These are phyloP conservation scores for Chaetomium strumarium DNA, from an alignment of 2,329 filamentous ascomycete genomes.

Conservation along the genomic window DNA sequence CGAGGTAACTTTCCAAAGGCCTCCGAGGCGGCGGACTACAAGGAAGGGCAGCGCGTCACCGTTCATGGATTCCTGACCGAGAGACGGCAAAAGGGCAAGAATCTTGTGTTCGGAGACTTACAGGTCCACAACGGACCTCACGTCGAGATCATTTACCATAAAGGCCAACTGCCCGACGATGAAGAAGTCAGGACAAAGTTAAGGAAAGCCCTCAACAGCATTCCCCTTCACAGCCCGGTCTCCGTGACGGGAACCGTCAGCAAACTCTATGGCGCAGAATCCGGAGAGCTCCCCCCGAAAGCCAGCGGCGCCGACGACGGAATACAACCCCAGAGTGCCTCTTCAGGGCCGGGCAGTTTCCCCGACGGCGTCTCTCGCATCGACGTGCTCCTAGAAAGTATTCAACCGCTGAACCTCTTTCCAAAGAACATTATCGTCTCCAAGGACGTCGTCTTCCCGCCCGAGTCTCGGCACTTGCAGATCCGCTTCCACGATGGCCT, in stretches of 20 bases:
- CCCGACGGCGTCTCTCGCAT: slow-evolving; percentile 29
- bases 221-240: slow-evolving; percentile 49
- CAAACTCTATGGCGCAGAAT: slow-evolving; percentile 21
- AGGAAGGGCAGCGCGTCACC: slow-evolving; percentile 38
- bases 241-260: slow-evolving; percentile 37
- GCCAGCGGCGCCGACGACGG: too few relatives aligned
- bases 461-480: slow-evolving; percentile 74
- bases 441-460: slow-evolving; percentile 65
- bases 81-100: slow-evolving; percentile 60
- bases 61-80: slow-evolving; percentile 69
- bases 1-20: slow-evolving; percentile 30
- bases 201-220: slow-evolving; percentile 39
- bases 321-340: slow-evolving; percentile 4
- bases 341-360: slow-evolving; percentile 13
- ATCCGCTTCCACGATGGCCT: slow-evolving; percentile 68
- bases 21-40: slow-evolving; percentile 25
- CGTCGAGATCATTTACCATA: slow-evolving; percentile 38
- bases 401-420: slow-evolving; percentile 67
- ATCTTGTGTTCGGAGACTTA: slow-evolving; percentile 63
- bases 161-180: slow-evolving; percentile 34
- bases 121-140: slow-evolving; percentile 27
- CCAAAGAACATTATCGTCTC: slow-evolving; percentile 72
- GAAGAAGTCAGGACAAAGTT: slow-evolving; percentile 30
- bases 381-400: slow-evolving; percentile 56
- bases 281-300: background rate